Evolutionary conservation across 2,329 filamentous ascomycete species (phyloP), one percentile per base, ranked within the genome.

Genomic region (Scolecobasidium constrictum): DNA sequence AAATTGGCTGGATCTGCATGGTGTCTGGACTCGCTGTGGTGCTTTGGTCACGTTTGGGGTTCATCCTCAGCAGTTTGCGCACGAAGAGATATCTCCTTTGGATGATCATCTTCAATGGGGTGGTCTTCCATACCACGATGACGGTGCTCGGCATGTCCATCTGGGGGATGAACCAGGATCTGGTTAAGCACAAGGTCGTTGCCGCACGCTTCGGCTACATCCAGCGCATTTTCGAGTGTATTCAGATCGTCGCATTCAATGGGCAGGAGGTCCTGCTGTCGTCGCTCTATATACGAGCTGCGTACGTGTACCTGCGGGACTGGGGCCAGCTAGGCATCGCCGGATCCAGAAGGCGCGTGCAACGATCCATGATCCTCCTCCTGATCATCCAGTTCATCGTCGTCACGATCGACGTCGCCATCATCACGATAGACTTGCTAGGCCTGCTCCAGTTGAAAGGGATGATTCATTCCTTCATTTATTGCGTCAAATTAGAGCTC

Each of bases 1-100:
- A 40, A 17, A 13, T 13, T 19, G 75, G 73, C 7, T 73, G 77
- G 71, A 72, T 70, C 55, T 51, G 60, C 2, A 78, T 80, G 73
- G 69, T 80, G 0, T 76, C 75, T 2, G 77, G 77, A 0, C 74
- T 79, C 53, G 70, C 71, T 0, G 50, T 79, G 9, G 77, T 81
- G 1, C 61, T 81, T 1, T 81, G 75, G 61, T 80, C 75, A 1
- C 68, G 77, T 4, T 64, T 81, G 1, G 75, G 80, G 52, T 63
- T 81, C 1, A 65, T 81, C 9, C 58, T 76, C 3, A 67, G 67
- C 13, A 71, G 74, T 34, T 61, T 65, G 5, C 56, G 56, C 2
- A 55, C 69, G 3, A 60, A 79, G 0, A 65, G 63, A 4, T 60
- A 63, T 11, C 67, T 76, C 0, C 60, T 78, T 1, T 63, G 53